phyloP scores from a whole-genome alignment of 1,139 yeast species.

The Candida tropicalis region DNA sequence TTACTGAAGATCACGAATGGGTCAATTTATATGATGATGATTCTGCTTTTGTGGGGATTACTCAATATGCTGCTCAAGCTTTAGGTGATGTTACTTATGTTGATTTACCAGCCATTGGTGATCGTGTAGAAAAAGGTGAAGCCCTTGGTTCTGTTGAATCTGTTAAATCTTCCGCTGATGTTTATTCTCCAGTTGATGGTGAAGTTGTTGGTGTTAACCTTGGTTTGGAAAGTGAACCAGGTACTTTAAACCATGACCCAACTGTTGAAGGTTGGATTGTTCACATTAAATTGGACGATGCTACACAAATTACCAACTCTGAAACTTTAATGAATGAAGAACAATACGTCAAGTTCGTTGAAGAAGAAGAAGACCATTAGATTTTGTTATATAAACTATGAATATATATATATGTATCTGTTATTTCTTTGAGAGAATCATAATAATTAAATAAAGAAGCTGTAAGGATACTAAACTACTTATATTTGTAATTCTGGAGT shows the following conservation, averaged over 20 bases:
- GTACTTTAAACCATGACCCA: slow-evolving; percentile 83
- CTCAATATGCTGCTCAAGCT: slow-evolving; percentile 96
- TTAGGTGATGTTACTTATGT: slow-evolving; percentile 95
- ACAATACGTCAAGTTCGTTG: slow-evolving; percentile 65
- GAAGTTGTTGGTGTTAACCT: slow-evolving; percentile 74
- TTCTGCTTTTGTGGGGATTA: slow-evolving; percentile 85
- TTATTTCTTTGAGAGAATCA: not conserved
- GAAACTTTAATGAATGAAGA: slow-evolving; percentile 47
- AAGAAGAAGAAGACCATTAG: slow-evolving; percentile 27
- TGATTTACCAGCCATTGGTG: slow-evolving; percentile 83
- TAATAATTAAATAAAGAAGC: not conserved
- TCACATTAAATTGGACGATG: slow-evolving; percentile 60
- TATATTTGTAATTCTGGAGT: slow-evolving; percentile 33
- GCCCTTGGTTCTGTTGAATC: slow-evolving; percentile 91
- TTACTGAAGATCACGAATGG: slow-evolving; percentile 96
- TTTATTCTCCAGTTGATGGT: slow-evolving; percentile 86
- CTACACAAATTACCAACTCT: slow-evolving; percentile 26
- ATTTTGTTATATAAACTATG: not conserved
- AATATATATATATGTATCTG: not conserved
- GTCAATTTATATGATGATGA: slow-evolving; percentile 83
- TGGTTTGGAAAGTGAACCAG: slow-evolving; percentile 68
- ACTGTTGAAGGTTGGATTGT: slow-evolving; percentile 95
- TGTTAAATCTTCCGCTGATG: slow-evolving; percentile 92
- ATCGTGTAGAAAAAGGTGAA: slow-evolving; percentile 70
- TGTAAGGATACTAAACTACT: not conserved